Evolutionary conservation across 148 eudicot genomes (phyloP).

Genomic region (Silene latifolia): DNA sequence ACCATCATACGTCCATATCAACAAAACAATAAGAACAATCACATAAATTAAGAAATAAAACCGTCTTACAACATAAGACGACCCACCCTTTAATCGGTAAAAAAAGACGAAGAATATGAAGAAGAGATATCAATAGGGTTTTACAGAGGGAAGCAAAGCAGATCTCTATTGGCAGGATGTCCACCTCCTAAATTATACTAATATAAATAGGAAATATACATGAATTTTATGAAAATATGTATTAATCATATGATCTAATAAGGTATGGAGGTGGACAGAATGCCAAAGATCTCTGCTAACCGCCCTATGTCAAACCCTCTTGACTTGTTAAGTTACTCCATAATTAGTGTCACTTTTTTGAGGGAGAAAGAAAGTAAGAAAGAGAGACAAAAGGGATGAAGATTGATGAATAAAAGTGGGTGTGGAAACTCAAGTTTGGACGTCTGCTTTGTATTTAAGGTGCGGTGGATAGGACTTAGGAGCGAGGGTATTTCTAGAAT

Average conservation of each 20-base stretch:
- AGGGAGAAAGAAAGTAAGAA: slow-evolving; percentile 14
- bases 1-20: no score
- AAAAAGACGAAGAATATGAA: no score
- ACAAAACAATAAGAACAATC: no score
- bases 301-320: slow-evolving; percentile 74
- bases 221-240: background rate
- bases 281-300: slow-evolving; percentile 90
- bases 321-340: slow-evolving; percentile 25
- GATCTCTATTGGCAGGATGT: slow-evolving; percentile 95
- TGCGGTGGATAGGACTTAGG: background rate
- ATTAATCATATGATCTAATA: background rate
- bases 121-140: slow-evolving; percentile 46
- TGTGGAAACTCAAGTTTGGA: background rate
- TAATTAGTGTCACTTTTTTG: background rate
- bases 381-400: background rate
- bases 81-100: slow-evolving; percentile 46
- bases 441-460: background rate
- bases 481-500: no score
- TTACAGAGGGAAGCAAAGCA: slow-evolving; percentile 80
- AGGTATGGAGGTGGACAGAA: slow-evolving; percentile 96
- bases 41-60: no score
- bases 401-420: slow-evolving; percentile 1
- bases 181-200: slow-evolving; percentile 70
- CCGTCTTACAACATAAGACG: no score
- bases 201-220: background rate